Evolutionary conservation across 106 monocot genomes (phyloP), one percentile per base, ranked within the genome.

Genomic region (Dendrobium huoshanense): DNA sequence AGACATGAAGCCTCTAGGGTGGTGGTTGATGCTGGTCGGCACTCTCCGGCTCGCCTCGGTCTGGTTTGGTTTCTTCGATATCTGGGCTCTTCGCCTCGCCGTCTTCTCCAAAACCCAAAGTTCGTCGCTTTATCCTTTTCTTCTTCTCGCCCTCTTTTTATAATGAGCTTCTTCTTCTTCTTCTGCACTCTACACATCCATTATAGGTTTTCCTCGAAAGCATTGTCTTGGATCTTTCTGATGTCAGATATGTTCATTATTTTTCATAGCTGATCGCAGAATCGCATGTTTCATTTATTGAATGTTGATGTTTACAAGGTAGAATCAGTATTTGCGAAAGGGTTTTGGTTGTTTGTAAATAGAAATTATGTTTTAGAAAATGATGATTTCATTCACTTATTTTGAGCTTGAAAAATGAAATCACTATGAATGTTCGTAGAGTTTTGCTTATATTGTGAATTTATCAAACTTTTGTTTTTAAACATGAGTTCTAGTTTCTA

Each of bases 61-160:
- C 47, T 99, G 98, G 98, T 95, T 99, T 79, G 98, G 98, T 55
- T 99, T 99, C 91, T 99, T 99, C 83, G 86, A 95, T 86, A 95
- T 95, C 80, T 99, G 98, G 98, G 98, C 95, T 22, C 85, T 99
- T 56, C 89, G 91, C 43, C 80, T 90, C 79, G 95, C 98, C 74
- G 95, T 99, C 83, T 99, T 99, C 93, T 95, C 98, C 82, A 85
- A 88, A 49, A 88, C 95, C 42, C 59, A 91, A 47, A 95, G 92
- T 95, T 19, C 17, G 82, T 77, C 41, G 40, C 42, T 43, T 55
- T 79, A 76, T 72, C 10, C 45, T 55, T n/a, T 42, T 47, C 77
- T 40, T 47, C 37, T 70, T 41, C 11, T 67, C 20, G 41, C 17
- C 40, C 65, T 49, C 41, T 75, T 55, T 56, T 10, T 77, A 17